Percentiles rank a stretch among this genome's conserved stretches.
Evolutionary conservation across 305 asterid genomes (phyloP).

Genomic region (Fraxinus paxiana): DNA sequence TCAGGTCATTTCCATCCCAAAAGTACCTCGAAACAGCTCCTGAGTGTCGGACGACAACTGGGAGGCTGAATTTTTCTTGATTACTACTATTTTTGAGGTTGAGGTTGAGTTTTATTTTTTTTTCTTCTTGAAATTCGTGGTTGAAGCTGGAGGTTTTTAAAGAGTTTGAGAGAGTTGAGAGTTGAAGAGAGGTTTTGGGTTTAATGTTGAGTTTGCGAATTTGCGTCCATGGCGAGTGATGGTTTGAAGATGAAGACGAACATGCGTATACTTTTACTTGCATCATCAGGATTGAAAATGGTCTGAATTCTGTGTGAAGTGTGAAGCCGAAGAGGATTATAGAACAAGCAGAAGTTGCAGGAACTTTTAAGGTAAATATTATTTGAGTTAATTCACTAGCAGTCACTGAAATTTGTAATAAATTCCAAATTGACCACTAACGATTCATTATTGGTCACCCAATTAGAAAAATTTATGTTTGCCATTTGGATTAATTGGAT

Average conservation of each 20-base stretch:
- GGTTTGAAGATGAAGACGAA: conserved; percentile 29
- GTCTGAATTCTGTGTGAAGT: neutral
- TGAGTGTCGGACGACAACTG: conserved; percentile 45
- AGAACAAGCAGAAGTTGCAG: neutral
- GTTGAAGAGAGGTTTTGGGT: conserved; percentile 52
- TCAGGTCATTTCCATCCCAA: conserved; percentile 70
- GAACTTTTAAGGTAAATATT: too few relatives aligned
- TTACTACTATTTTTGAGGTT: neutral
- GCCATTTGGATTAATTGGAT: neutral
- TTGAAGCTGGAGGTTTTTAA: conserved; percentile 32
- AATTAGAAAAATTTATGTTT: too few relatives aligned
- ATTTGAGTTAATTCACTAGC: neutral
- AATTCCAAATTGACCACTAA: neutral
- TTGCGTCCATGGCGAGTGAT: conserved; percentile 20
- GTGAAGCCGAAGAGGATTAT: neutral
- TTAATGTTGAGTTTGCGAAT: conserved; percentile 20
- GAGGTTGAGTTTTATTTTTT: conserved; percentile 19
- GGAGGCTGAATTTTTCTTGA: conserved; percentile 41
- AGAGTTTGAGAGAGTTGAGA: conserved; percentile 39
- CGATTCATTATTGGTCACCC: neutral
- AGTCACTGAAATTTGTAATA: neutral
- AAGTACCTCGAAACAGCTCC: conserved; percentile 53
- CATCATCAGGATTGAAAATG: conserved; percentile 18
- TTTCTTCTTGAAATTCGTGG: conserved; percentile 19
- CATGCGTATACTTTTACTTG: conserved; percentile 12